Percentiles rank a stretch among this genome's conserved stretches.
Conservation (phyloP, 148 eudicot genomes). For the Rhododendron ferrugineum region DNA sequence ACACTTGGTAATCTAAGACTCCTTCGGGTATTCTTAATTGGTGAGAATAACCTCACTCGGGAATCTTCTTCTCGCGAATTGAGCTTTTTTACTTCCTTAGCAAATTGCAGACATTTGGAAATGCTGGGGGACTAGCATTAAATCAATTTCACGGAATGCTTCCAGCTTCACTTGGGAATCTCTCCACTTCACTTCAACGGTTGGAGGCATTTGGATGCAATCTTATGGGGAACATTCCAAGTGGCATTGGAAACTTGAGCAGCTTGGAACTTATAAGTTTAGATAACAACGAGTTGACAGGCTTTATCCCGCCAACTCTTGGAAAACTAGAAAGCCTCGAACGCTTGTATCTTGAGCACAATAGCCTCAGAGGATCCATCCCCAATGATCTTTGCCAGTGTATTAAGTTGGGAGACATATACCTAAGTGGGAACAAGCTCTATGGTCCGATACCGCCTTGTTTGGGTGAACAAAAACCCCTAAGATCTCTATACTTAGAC, state of each 20-base stretch:
- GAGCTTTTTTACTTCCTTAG: conserved; percentile 20
- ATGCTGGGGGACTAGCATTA: neutral
- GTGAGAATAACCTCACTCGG: neutral
- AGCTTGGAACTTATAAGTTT: conserved; percentile 13
- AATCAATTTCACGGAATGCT: conserved; percentile 23
- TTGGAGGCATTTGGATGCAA: conserved; percentile 18
- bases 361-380: conserved; percentile 21
- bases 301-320: conserved; percentile 20
- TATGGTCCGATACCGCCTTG: conserved; percentile 26
- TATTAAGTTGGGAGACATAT: conserved; percentile 24
- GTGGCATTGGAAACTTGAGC: conserved; percentile 26
- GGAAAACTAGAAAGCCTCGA: conserved; percentile 13
- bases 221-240: conserved; percentile 22
- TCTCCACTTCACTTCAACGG: conserved; percentile 4
- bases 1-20: conserved; percentile 12
- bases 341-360: conserved; percentile 22
- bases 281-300: conserved; percentile 18
- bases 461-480: conserved; percentile 21
- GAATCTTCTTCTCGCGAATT: conserved; percentile 18
- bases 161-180: conserved; percentile 29
- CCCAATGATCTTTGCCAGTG: conserved; percentile 22
- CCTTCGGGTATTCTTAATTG: neutral
- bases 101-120: conserved; percentile 15
- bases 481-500: conserved; percentile 22
- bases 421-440: conserved; percentile 20